Percentiles rank a stretch among this genome's conserved stretches.
phyloP scores from a whole-genome alignment of 768 basidiomycete species.

The Pisolithus orientalis region DNA sequence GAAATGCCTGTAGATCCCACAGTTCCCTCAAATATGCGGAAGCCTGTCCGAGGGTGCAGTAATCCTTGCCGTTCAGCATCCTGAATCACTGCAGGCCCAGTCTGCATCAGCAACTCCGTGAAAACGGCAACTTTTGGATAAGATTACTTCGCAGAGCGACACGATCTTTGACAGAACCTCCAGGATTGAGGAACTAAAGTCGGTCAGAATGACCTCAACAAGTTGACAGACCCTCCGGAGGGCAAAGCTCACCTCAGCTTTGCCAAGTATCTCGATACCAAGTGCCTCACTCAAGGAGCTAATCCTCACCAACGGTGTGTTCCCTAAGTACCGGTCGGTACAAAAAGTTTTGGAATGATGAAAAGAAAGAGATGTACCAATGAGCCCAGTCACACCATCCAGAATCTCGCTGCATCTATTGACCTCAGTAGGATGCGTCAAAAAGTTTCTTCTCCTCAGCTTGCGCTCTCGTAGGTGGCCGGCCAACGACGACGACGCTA shows the following conservation, averaged over 20 bases:
- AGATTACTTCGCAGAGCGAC: constrained; percentile 84
- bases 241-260: constrained; percentile 67
- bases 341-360: background rate
- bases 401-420: constrained; percentile 69
- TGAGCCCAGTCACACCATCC: constrained; percentile 74
- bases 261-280: constrained; percentile 91
- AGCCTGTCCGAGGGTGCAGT: constrained; percentile 80
- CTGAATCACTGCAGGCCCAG: constrained; percentile 68
- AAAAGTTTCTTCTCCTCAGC: constrained; percentile 28
- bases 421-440: constrained; percentile 59
- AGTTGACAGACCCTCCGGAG: background rate
- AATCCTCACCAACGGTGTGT: constrained; percentile 89
- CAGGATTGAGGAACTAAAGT: constrained; percentile 86
- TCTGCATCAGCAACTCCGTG: background rate
- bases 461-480: constrained; percentile 44
- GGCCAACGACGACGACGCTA: too few species aligned
- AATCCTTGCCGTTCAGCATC: constrained; percentile 85
- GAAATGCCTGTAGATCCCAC: constrained; percentile 96
- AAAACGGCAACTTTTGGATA: background rate
- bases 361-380: constrained; percentile 50
- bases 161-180: constrained; percentile 96
- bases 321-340: constrained; percentile 46
- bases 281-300: constrained; percentile 86
- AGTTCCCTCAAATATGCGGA: constrained; percentile 94
- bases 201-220: background rate